These are phyloP conservation scores for Wallacemonas sp. DNA, from an alignment of 208 protist species.

Conservation along the genomic window DNA sequence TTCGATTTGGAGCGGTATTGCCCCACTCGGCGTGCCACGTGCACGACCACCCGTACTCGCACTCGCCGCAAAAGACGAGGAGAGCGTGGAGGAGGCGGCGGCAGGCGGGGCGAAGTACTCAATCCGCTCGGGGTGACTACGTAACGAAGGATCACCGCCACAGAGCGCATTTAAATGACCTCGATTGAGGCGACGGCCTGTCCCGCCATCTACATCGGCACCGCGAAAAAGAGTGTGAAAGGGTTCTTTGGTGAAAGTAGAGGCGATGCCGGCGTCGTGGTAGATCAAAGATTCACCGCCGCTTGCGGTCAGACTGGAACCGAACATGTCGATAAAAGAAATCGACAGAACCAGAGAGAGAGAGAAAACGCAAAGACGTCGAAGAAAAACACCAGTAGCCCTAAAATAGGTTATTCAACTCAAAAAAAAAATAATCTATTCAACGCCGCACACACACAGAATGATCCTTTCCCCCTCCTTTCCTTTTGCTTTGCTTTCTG, in stretches of 20 bases:
- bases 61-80: not conserved
- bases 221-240: conserved; percentile 39
- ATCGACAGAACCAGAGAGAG: no score
- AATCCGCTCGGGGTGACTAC: conserved; percentile 38
- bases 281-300: no score
- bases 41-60: not conserved
- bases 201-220: not conserved
- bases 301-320: not conserved
- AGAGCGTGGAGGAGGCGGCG: conserved; percentile 11
- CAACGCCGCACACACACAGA: no score
- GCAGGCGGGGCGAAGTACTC: conserved; percentile 26
- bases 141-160: conserved; percentile 48
- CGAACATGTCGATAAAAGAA: not conserved
- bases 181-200: conserved; percentile 36
- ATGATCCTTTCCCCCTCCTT: no score
- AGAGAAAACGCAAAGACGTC: conserved; percentile 5
- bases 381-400: no score
- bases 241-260: conserved; percentile 42
- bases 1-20: conserved; percentile 42
- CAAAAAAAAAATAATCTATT: no score
- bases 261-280: conserved; percentile 34
- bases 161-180: conserved; percentile 56
- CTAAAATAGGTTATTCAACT: no score
- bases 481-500: no score
- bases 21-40: not conserved